These are phyloP conservation scores for Fraxinus sp. DNA, from an alignment of 305 asterid species.

Conservation along the genomic window DNA sequence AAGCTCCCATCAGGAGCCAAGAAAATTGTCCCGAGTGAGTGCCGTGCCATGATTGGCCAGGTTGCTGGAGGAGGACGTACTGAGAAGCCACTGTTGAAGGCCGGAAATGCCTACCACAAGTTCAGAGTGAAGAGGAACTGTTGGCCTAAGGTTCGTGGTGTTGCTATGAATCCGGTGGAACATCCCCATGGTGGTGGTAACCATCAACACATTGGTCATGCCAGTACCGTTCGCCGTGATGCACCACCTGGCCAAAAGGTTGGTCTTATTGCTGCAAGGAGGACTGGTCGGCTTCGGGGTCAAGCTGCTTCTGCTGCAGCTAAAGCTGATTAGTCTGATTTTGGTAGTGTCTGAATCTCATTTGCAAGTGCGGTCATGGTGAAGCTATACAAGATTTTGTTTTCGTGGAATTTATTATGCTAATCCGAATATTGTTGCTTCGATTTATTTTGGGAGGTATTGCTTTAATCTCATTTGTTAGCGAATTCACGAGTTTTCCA, in stretches of 20 bases:
- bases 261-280: conserved; percentile 84
- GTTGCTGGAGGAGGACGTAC: conserved; percentile 84
- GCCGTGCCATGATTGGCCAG: conserved; percentile 71
- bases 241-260: conserved; percentile 91
- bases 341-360: conserved; percentile 7
- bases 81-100: conserved; percentile 67
- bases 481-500: background rate
- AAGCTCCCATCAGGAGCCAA: conserved; percentile 63
- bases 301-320: conserved; percentile 76
- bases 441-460: background rate
- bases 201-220: conserved; percentile 89
- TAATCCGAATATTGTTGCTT: background rate
- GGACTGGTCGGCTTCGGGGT: conserved; percentile 85
- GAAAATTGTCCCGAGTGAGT: conserved; percentile 57
- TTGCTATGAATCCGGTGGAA: conserved; percentile 86
- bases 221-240: conserved; percentile 78
- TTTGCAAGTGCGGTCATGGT: background rate
- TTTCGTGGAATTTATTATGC: background rate
- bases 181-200: conserved; percentile 96
- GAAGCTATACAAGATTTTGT: conserved; percentile 18
- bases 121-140: conserved; percentile 64
- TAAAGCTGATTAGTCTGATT: conserved; percentile 49
- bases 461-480: background rate
- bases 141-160: conserved; percentile 74
- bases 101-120: conserved; percentile 65